Evolutionary conservation across 257 asterid genomes (phyloP).

Genomic region (Forsythia viridissima): DNA sequence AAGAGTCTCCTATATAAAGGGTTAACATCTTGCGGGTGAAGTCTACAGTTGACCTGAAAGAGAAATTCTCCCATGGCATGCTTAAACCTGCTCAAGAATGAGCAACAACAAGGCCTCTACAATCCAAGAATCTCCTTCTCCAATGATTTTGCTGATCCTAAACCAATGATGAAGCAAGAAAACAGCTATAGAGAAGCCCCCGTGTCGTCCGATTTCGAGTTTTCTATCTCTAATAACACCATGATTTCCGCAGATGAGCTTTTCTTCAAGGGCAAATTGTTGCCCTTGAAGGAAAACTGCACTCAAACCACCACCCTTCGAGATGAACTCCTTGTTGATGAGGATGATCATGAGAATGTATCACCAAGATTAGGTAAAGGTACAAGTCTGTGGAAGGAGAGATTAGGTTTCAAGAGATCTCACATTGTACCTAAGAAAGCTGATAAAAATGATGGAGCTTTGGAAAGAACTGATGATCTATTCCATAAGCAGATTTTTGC

Average conservation of each 20-base stretch:
- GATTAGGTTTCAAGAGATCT: conserved; percentile 60
- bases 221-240: conserved; percentile 47
- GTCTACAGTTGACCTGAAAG: conserved; percentile 19
- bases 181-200: conserved; percentile 79
- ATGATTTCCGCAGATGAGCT: conserved; percentile 80
- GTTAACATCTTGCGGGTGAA: conserved; percentile 36
- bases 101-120: conserved; percentile 50
- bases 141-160: conserved; percentile 67
- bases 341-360: conserved; percentile 46
- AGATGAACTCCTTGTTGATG: conserved; percentile 66
- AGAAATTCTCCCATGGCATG: conserved; percentile 57
- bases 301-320: conserved; percentile 55
- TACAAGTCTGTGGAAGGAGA: conserved; percentile 67
- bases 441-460: conserved; percentile 32
- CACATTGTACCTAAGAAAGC: conserved; percentile 40
- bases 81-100: conserved; percentile 70
- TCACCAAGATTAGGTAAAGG: conserved; percentile 35
- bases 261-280: conserved; percentile 67
- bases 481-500: conserved; percentile 24
- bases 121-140: conserved; percentile 92
- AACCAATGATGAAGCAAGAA: conserved; percentile 51
- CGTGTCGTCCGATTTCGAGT: conserved; percentile 75
- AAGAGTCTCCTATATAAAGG: conserved; percentile 33
- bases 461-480: conserved; percentile 59
- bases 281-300: conserved; percentile 51